These are phyloP conservation scores for Boletus subparvulus DNA, from an alignment of 768 basidiomycete genomes.

Conservation along the genomic window DNA sequence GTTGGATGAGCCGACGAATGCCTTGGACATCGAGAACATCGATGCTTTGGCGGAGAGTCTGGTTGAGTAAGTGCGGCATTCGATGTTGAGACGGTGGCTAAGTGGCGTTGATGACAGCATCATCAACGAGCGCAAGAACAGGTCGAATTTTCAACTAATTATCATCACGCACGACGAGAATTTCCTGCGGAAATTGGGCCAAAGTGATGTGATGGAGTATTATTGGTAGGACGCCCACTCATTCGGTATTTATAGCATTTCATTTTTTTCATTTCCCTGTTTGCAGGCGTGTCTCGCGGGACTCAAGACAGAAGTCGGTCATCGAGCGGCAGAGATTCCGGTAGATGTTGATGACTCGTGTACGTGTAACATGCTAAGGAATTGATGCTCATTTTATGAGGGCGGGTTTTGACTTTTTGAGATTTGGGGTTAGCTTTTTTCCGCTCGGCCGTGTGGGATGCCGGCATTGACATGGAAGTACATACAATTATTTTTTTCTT, in stretches of 20 bases:
- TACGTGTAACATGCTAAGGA: not conserved
- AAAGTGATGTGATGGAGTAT: conserved; percentile 90
- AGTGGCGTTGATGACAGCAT: conserved; percentile 50
- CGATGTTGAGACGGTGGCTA: not conserved
- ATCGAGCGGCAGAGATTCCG: conserved; percentile 70
- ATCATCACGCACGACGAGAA: conserved; percentile 97
- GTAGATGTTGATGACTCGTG: conserved; percentile 32
- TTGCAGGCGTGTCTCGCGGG: conserved; percentile 76
- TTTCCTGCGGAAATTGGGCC: conserved; percentile 88
- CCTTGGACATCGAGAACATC: conserved; percentile 94
- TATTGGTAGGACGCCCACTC: conserved; percentile 61
- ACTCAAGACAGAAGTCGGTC: conserved; percentile 71
- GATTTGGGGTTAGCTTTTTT: conserved; percentile 2
- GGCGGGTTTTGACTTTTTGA: conserved; percentile 12
- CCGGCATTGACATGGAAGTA: not conserved
- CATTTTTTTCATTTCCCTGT: not conserved
- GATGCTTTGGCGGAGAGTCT: conserved; percentile 90
- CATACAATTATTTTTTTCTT: not conserved
- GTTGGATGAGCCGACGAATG: conserved; percentile 97
- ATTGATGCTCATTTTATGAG: not conserved
- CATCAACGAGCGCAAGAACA: conserved; percentile 86
- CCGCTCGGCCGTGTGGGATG: conserved; percentile 10
- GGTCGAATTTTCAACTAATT: conserved; percentile 93
- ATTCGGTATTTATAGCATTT: not conserved
- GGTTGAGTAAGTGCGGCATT: conserved; percentile 69